Percentiles rank a stretch among this genome's conserved stretches.
These are phyloP conservation scores for Misopates orontium DNA, from an alignment of 257 asterid genomes.

Conservation along the genomic window DNA sequence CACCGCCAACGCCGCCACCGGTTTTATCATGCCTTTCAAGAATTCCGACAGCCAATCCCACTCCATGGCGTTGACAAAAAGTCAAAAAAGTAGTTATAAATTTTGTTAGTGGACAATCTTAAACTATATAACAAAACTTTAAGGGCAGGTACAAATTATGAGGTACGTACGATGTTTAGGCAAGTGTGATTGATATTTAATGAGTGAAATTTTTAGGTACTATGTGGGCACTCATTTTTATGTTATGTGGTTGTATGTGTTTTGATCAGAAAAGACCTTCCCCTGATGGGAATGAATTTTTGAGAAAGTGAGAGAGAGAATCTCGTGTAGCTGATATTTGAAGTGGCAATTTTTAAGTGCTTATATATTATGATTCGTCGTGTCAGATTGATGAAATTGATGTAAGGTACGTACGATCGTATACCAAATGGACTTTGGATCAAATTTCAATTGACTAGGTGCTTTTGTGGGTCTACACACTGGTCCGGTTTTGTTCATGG, in stretches of 20 bases:
- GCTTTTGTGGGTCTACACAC: slow-evolving; percentile 9
- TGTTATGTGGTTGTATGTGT: not conserved
- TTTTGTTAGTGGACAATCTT: not conserved
- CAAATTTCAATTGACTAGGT: not conserved
- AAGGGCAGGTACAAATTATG: not conserved
- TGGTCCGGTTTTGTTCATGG: not conserved
- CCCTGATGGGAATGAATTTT: slow-evolving; percentile 38
- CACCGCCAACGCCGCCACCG: slow-evolving; percentile 77
- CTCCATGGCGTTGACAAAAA: slow-evolving; percentile 44
- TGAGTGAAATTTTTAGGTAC: not conserved
- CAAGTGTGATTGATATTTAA: too few species aligned
- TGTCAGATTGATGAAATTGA: slow-evolving; percentile 1
- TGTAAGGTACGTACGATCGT: slow-evolving; percentile 42
- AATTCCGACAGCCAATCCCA: slow-evolving; percentile 67
- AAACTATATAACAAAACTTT: not conserved
- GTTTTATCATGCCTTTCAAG: slow-evolving; percentile 81
- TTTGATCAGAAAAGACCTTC: slow-evolving; percentile 51
- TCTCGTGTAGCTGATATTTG: slow-evolving; percentile 43
- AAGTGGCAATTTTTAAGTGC: not conserved
- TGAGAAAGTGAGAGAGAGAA: slow-evolving; percentile 9
- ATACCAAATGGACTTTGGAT: slow-evolving; percentile 20
- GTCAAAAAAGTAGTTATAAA: too few species aligned
- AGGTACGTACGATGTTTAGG: not conserved
- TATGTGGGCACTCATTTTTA: not conserved
- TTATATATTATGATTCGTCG: not conserved